Base-by-base conservation (phyloP, 2,329 filamentous ascomycete species). In the Penicillium vulpinum region DNA sequence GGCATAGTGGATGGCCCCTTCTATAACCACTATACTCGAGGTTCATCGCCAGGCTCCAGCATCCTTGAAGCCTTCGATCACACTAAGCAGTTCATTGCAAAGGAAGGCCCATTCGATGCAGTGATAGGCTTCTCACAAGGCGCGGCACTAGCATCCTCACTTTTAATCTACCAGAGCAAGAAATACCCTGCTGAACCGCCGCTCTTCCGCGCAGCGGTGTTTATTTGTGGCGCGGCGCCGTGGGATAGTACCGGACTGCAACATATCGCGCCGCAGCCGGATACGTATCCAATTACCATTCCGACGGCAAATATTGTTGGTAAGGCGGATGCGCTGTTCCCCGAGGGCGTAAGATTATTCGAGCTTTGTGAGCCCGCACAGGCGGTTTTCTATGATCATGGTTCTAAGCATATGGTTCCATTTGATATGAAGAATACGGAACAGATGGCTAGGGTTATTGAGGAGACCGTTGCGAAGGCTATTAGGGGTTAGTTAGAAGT, bases 301-400 rank as follows among this genome's bases (percentile, higher is more conserved):
- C 73, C 73, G 4, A 76, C 75, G 16, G 69, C 73, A 13, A 70
- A 77, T 67, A 68, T 77, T 9, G 73, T 74, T 18, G 75, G 75
- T 0, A 67, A 62, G 45, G 64, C 70, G 61, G 75, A 77, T 67
- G 54, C 65, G 11, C 48, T 74, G 33, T 72, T 69, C 49, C 43
- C 64, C 3, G 56, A 67, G 24, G 59, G 70, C 7, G 56, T 74
- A 62, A 64, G 65, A 45, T 54, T 77, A 46, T 69, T 66, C 54
- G 55, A 57, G 8, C 60, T 77, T 40, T 77, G 73, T 63, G 71
- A 75, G 18, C 68, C 67, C 16, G 54, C 57, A 0, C 66, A 66
- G 54, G 66, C 66, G 51, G 62, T 60, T 11, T 63, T 68, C 35
- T 76, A 73, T 66, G 74, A 76, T 57, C 74, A 76, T 54, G 70